phyloP scores from a whole-genome alignment of 2,329 filamentous ascomycete species.

The Periglandula ipomoeae region DNA sequence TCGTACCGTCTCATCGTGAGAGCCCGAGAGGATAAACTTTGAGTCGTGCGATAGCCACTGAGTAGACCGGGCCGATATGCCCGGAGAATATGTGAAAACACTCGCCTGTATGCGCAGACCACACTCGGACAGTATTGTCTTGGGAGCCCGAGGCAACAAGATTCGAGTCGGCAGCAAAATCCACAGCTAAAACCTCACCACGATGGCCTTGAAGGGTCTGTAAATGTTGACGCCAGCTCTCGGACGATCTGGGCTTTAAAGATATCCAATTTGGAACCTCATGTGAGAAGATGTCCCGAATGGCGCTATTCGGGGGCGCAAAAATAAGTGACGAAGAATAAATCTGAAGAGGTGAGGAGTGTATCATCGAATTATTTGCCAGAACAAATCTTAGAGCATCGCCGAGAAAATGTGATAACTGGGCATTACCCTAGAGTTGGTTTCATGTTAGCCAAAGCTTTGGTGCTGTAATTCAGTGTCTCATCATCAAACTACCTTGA shows the following conservation, averaged over 20 bases:
- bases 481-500: neutral
- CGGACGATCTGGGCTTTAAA: neutral
- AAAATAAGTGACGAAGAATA: constrained; percentile 19
- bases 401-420: constrained; percentile 9
- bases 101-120: constrained; percentile 4
- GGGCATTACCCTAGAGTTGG: neutral
- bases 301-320: constrained; percentile 12
- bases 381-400: constrained; percentile 13
- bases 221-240: neutral
- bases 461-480: neutral
- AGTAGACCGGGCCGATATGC: too few species aligned
- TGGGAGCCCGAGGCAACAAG: constrained; percentile 5
- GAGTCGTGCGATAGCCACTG: too few species aligned
- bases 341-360: constrained; percentile 16
- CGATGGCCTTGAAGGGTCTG: constrained; percentile 4
- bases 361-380: constrained; percentile 4
- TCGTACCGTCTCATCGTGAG: too few species aligned
- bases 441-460: neutral
- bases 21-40: too few species aligned
- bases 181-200: neutral
- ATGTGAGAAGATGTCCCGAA: constrained; percentile 8
- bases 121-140: constrained; percentile 4
- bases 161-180: constrained; percentile 3
- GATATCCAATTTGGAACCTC: constrained; percentile 13
- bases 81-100: neutral